Conservation (phyloP, 192 early-diverging fungal species). For the Gigaspora rosea region DNA sequence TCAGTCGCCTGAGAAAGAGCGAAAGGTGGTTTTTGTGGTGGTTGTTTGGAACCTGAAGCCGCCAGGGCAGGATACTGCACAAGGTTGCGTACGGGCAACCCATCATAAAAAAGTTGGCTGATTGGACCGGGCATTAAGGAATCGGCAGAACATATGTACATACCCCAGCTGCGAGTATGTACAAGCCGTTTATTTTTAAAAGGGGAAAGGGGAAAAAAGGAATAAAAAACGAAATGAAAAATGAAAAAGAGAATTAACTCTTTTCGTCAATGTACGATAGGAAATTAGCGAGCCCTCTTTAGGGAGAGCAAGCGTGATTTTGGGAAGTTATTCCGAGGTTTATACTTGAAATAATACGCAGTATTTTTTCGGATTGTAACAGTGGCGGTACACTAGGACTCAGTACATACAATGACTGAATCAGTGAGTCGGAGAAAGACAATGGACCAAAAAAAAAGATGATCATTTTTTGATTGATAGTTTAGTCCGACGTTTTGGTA, state of each 20-base stretch:
- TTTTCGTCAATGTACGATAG: background rate
- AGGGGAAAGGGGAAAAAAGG: constrained; percentile 1
- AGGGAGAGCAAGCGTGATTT: background rate
- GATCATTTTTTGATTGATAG: background rate
- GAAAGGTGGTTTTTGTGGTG: too few species aligned
- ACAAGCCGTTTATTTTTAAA: background rate
- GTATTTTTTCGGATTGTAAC: background rate
- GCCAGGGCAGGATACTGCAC: background rate
- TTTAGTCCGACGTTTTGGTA: background rate
- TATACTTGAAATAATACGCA: background rate
- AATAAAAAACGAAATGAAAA: background rate
- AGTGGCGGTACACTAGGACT: background rate
- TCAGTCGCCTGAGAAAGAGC: background rate
- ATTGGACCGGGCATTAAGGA: constrained; percentile 8
- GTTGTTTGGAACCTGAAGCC: background rate
- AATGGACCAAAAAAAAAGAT: too few species aligned
- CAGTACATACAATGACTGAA: too few species aligned
- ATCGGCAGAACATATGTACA: background rate
- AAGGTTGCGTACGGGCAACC: background rate
- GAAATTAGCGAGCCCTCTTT: background rate
- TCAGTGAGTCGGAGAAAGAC: background rate
- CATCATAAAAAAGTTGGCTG: background rate
- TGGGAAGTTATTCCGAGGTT: background rate
- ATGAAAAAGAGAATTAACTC: constrained; percentile 13
- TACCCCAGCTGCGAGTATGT: background rate